A percentile compares a stretch with the other conserved stretches of the same genome.
phyloP scores from a whole-genome alignment of 179 eudicot species.

The Beta lomatogona region DNA sequence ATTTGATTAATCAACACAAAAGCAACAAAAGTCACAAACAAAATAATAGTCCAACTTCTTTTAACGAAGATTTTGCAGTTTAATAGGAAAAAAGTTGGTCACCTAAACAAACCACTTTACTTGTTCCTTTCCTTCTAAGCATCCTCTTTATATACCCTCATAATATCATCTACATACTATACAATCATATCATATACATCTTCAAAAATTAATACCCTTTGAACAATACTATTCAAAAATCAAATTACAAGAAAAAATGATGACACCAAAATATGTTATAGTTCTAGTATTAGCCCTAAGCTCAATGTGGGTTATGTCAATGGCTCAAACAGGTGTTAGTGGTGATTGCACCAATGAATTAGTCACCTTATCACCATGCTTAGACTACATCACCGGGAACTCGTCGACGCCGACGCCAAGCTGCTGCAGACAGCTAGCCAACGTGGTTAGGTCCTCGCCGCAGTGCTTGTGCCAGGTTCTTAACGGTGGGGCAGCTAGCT shows the following conservation, averaged over 20 bases:
- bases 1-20: slow-evolving; percentile 23
- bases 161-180: not conserved
- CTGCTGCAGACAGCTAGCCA: slow-evolving; percentile 58
- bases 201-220: not conserved
- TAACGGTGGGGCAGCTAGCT: slow-evolving; percentile 42
- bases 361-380: slow-evolving; percentile 60
- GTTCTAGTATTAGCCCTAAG: slow-evolving; percentile 23
- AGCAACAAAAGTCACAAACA: slow-evolving; percentile 1
- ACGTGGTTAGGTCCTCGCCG: slow-evolving; percentile 53
- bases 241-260: slow-evolving; percentile 3
- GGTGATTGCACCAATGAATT: slow-evolving; percentile 48
- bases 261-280: slow-evolving; percentile 2
- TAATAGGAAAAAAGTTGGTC: slow-evolving; percentile 22
- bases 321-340: slow-evolving; percentile 28
- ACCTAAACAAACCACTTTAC: slow-evolving; percentile 34
- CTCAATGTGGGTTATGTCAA: slow-evolving; percentile 25
- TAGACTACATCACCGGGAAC: slow-evolving; percentile 57
- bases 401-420: slow-evolving; percentile 51
- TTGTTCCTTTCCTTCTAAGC: slow-evolving; percentile 30
- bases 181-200: not conserved
- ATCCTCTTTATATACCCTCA: slow-evolving; percentile 25
- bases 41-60: slow-evolving; percentile 23
- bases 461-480: slow-evolving; percentile 60
- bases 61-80: slow-evolving; percentile 13
- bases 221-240: not conserved